Evolutionary conservation across 2,329 filamentous ascomycete species (phyloP).

Genomic region (Exophiala viscosa): DNA sequence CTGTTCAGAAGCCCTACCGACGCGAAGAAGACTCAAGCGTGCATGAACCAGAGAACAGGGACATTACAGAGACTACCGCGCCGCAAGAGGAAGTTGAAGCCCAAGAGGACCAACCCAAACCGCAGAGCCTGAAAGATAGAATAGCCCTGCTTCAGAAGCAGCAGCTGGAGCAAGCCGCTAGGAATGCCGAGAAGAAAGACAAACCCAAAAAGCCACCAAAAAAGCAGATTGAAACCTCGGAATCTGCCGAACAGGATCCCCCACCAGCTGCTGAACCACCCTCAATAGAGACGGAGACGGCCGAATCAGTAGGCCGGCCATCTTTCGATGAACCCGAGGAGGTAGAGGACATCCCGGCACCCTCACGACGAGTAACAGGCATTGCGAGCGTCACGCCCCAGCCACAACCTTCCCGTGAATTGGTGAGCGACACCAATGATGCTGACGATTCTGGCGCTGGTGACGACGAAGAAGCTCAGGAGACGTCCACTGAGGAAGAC

Average conservation of each 20-base stretch:
- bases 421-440: slow-evolving; percentile 61
- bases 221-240: slow-evolving; percentile 56
- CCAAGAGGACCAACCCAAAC: slow-evolving; percentile 77
- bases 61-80: slow-evolving; percentile 31
- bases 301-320: slow-evolving; percentile 35
- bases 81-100: slow-evolving; percentile 49
- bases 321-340: slow-evolving; percentile 34
- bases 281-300: slow-evolving; percentile 29
- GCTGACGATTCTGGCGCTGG: slow-evolving; percentile 63
- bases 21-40: slow-evolving; percentile 78
- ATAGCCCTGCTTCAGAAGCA: slow-evolving; percentile 93
- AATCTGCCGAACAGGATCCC: slow-evolving; percentile 28
- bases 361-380: slow-evolving; percentile 30
- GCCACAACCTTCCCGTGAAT: slow-evolving; percentile 46
- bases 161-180: slow-evolving; percentile 80
- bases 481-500: slow-evolving; percentile 62
- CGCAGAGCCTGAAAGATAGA: slow-evolving; percentile 87
- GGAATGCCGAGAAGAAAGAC: slow-evolving; percentile 84
- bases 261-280: slow-evolving; percentile 32
- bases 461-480: slow-evolving; percentile 61
- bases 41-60: slow-evolving; percentile 30
- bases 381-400: slow-evolving; percentile 37
- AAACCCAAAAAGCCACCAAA: slow-evolving; percentile 74
- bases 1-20: slow-evolving; percentile 71
- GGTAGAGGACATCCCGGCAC: slow-evolving; percentile 12